Base-by-base conservation (phyloP, 2,329 filamentous ascomycete species). In the Proliferodiscus dingleyae region DNA sequence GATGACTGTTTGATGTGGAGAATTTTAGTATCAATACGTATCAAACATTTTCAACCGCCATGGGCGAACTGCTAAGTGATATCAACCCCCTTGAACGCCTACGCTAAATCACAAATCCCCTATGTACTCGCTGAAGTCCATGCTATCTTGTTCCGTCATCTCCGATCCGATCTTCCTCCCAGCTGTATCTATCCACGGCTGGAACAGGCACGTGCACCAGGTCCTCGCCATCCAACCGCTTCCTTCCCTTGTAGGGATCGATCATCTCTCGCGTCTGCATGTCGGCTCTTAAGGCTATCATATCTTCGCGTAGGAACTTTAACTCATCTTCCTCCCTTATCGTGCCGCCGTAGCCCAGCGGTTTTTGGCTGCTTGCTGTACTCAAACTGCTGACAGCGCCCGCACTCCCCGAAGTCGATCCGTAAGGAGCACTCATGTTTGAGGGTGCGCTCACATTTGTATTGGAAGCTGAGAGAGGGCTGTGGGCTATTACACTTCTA, bases 181-280 rank as follows among this genome's bases (percentile, higher is more conserved):
- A 61, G 4, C 43, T 50, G 36, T 59, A 60, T 19, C 59, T 41
- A 30, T 55, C 50, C 38, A 55, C 52, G 3, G 57, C 52, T 2
- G 49, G 49, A 28, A 56, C 45, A 4, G 57, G 57, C 9, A 60
- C 50, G 49, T 58, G 56, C 10, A 59, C 51, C 5, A 61, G 24
- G 44, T 58, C 57, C 19, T 54, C 56, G 2, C 53, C 53, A 15
- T 52, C 41, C n/a, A 60, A 26, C 15, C 53, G 37, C 26, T 47
- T 51, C 42, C 53, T 43, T 38, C 49, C 52, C 4, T 41, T 32
- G 32, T 47, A 52, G 2, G 49, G 47, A 49, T 56, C 51, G 8
- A 50, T n/a, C 3, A 36, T 33, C 22, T 52, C 47, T 13, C 47
- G 45, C 4, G 39, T 32, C 34, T 51, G 42, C 41, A 49, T 48